These are phyloP conservation scores for Cladosporium sp. DNA, from an alignment of 2,329 filamentous ascomycete species.

Conservation along the genomic window DNA sequence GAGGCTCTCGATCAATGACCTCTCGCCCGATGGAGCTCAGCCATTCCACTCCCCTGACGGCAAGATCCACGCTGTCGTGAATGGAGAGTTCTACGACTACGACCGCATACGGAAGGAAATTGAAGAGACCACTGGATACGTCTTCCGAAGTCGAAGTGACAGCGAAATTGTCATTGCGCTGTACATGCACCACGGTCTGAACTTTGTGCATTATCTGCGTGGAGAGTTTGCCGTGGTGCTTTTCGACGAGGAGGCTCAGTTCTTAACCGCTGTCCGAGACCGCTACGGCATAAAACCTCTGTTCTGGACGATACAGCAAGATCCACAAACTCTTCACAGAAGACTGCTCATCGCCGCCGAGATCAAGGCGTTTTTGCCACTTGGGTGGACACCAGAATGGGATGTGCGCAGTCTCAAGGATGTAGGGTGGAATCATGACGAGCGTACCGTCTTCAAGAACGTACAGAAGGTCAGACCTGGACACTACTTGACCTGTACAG, in stretches of 20 bases:
- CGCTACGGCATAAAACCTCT: slow-evolving; percentile 57
- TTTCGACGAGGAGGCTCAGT: slow-evolving; percentile 42
- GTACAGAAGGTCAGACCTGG: slow-evolving; percentile 46
- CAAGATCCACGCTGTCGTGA: slow-evolving; percentile 53
- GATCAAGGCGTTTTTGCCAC: slow-evolving; percentile 49
- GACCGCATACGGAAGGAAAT: slow-evolving; percentile 41
- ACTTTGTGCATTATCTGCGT: slow-evolving; percentile 45
- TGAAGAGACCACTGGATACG: slow-evolving; percentile 35
- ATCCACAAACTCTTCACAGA: slow-evolving; percentile 16
- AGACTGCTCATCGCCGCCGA: slow-evolving; percentile 50
- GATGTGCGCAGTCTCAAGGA: slow-evolving; percentile 45
- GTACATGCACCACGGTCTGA: slow-evolving; percentile 47
- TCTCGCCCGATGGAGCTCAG: slow-evolving; percentile 45
- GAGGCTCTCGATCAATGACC: slow-evolving; percentile 52
- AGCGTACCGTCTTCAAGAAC: slow-evolving; percentile 48
- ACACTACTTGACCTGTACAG: slow-evolving; percentile 40
- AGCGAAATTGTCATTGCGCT: slow-evolving; percentile 52
- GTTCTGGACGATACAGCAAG: slow-evolving; percentile 44
- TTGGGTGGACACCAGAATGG: slow-evolving; percentile 53
- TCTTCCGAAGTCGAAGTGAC: slow-evolving; percentile 46
- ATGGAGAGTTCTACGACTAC: slow-evolving; percentile 57
- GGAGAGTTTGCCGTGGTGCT: slow-evolving; percentile 54
- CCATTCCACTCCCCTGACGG: slow-evolving; percentile 32
- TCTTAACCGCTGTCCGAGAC: slow-evolving; percentile 49
- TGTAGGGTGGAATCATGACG: slow-evolving; percentile 42